These are phyloP conservation scores for Cadophora sp. DNA, from an alignment of 2,329 filamentous ascomycete genomes.

Conservation along the genomic window DNA sequence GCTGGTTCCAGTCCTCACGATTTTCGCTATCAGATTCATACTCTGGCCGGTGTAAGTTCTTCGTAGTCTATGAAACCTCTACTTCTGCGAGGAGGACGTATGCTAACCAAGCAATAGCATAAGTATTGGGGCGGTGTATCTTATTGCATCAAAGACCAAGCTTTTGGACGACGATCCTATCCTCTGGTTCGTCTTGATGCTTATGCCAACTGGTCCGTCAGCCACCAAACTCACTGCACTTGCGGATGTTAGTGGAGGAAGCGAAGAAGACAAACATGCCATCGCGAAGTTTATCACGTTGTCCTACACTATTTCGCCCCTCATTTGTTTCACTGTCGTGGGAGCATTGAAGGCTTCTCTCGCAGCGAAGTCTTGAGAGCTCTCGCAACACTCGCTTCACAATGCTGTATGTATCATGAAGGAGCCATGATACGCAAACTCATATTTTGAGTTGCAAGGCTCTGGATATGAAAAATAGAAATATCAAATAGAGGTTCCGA, in stretches of 20 bases:
- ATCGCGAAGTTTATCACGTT: slow-evolving; percentile 52
- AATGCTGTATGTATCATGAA: background rate
- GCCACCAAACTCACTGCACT: slow-evolving; percentile 54
- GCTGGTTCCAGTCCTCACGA: slow-evolving; percentile 53
- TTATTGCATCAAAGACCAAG: slow-evolving; percentile 64
- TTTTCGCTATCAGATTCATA: slow-evolving; percentile 59
- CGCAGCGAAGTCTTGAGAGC: slow-evolving; percentile 19
- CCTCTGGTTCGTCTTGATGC: slow-evolving; percentile 86
- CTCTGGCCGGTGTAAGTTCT: slow-evolving; percentile 58
- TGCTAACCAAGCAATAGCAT: slow-evolving; percentile 37
- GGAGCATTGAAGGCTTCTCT: slow-evolving; percentile 43
- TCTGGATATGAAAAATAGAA: background rate
- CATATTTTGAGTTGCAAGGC: background rate
- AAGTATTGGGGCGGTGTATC: slow-evolving; percentile 61
- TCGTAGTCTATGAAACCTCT: background rate
- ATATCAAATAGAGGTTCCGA: background rate
- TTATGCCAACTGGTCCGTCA: slow-evolving; percentile 53
- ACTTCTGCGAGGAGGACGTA: background rate
- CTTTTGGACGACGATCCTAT: slow-evolving; percentile 79
- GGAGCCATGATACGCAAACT: background rate
- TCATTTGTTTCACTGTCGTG: slow-evolving; percentile 47
- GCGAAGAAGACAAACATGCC: slow-evolving; percentile 47
- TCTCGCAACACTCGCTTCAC: background rate
- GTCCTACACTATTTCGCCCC: slow-evolving; percentile 45
- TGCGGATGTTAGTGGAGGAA: slow-evolving; percentile 49